Evolutionary conservation across 129 eudicot genomes (phyloP), one percentile per base, ranked within the genome.

Genomic region (Pulicaria dysenterica): DNA sequence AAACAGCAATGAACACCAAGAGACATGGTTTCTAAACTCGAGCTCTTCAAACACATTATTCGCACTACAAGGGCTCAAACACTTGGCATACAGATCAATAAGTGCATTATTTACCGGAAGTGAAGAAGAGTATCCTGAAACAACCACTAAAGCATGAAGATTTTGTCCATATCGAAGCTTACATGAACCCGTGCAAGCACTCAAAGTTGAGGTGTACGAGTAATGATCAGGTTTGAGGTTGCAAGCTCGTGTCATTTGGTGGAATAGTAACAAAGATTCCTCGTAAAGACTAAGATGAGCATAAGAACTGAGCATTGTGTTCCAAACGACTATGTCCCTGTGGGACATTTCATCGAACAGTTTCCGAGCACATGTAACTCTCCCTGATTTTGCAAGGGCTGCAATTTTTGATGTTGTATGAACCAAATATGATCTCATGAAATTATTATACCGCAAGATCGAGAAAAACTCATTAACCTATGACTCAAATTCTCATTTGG

Each of bases 71-170:
- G 85, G 78, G 17, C 70, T 79, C 43, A 68, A 58, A 79, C 97
- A 91, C 81, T 91, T 91, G 19, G 81, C 97, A 77, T 88, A 91
- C 92, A 88, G 80, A 76, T 91, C 97, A 73, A 88, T 88, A 41
- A 91, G 88, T 0, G 95, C 78, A 74, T 91, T 91, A 37, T 76
- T 82, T 40, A 91, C 90, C 0, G 95, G 90, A 57, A 91, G 63
- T 2, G 77, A 82, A 13, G 72, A 66, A 53, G 7, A 51, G 57
- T 60, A 78, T 6, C 97, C 95, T 2, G 69, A 58, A 54, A 60
- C 80, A 80, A 86, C 59, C 41, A 86, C 67, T 38, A 88, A 83
- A 19, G 77, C 83, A 76, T 91, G 97, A 34, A 88, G 3, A 45
- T 34, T 85, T 46, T 70, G 81, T 48, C 97, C 97, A 39, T 36